A percentile compares a stretch with the other conserved stretches of the same genome.
phyloP scores from a whole-genome alignment of 2,329 filamentous ascomycete genomes.

The Talaromyces sp. region DNA sequence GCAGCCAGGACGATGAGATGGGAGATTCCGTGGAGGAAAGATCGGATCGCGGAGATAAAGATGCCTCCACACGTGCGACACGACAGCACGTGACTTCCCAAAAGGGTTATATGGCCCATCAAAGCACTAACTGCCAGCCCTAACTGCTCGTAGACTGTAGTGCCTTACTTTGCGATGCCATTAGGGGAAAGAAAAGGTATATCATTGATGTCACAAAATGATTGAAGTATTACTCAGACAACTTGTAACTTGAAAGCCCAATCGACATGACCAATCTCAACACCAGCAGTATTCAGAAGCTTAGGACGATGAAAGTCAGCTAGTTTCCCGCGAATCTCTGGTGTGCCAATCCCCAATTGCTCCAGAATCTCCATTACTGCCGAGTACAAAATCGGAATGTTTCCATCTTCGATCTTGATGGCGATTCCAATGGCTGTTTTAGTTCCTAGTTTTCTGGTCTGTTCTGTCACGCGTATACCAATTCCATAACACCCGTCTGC shows the following conservation, averaged over 20 bases:
- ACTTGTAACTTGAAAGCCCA: constrained; percentile 2
- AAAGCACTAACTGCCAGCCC: neutral
- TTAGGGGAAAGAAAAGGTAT: too few species aligned
- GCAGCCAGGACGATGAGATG: neutral
- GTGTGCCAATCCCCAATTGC: constrained; percentile 42
- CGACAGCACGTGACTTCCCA: constrained; percentile 2
- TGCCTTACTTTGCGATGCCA: neutral
- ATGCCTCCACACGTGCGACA: neutral
- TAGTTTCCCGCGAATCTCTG: constrained; percentile 32
- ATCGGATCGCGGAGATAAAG: neutral
- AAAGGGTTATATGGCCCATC: neutral
- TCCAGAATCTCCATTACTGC: constrained; percentile 47
- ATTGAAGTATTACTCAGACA: neutral
- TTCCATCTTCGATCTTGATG: constrained; percentile 53
- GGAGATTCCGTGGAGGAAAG: neutral
- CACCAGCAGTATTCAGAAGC: constrained; percentile 41
- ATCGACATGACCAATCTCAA: constrained; percentile 37
- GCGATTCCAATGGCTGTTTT: constrained; percentile 45
- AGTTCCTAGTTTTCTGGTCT: constrained; percentile 39
- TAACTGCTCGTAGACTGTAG: neutral
- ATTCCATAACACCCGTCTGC: constrained; percentile 53
- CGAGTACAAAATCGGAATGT: constrained; percentile 45
- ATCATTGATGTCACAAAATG: too few species aligned
- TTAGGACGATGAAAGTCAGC: constrained; percentile 35
- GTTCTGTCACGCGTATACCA: constrained; percentile 41